Percentiles rank a stretch among this genome's conserved stretches.
Conservation (phyloP, 371 early-diverging fungal genomes). For the Batkoa obscura region DNA sequence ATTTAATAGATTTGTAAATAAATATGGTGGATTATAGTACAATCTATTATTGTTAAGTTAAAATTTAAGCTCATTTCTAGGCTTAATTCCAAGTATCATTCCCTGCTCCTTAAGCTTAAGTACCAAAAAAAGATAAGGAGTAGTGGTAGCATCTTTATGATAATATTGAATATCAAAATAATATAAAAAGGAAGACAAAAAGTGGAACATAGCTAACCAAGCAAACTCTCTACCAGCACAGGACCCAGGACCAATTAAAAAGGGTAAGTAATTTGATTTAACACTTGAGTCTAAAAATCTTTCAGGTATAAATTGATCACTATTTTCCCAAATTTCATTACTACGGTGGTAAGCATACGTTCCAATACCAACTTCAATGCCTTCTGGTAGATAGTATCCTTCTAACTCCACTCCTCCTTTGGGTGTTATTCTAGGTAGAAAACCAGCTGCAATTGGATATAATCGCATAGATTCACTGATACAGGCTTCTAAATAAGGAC, state of each 20-base stretch:
- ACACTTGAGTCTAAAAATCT: not conserved
- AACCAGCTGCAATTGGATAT: constrained; percentile 9
- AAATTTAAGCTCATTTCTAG: not conserved
- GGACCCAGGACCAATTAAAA: not conserved
- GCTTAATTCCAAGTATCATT: not conserved
- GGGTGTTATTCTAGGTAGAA: constrained; percentile 7
- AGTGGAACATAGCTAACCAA: not conserved
- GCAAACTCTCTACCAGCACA: constrained; percentile 2
- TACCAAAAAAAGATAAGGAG: not conserved
- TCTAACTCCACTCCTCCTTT: constrained; percentile 4
- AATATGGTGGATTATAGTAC: no score
- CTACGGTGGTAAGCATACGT: not conserved
- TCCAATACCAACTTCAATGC: not conserved
- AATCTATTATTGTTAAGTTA: no score
- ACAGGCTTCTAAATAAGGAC: constrained; percentile 14
- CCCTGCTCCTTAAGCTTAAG: not conserved
- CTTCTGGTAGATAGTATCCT: constrained; percentile 8
- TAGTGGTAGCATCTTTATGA: not conserved
- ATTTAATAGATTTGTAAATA: no score
- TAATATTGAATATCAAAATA: not conserved
- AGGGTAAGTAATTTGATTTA: not conserved
- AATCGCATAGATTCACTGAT: constrained; percentile 13
- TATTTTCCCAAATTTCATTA: not conserved
- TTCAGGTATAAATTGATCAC: not conserved
- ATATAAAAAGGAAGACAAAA: not conserved